phyloP scores from a whole-genome alignment of 2,329 filamentous ascomycete species.

The Dothideomycetes sp. region DNA sequence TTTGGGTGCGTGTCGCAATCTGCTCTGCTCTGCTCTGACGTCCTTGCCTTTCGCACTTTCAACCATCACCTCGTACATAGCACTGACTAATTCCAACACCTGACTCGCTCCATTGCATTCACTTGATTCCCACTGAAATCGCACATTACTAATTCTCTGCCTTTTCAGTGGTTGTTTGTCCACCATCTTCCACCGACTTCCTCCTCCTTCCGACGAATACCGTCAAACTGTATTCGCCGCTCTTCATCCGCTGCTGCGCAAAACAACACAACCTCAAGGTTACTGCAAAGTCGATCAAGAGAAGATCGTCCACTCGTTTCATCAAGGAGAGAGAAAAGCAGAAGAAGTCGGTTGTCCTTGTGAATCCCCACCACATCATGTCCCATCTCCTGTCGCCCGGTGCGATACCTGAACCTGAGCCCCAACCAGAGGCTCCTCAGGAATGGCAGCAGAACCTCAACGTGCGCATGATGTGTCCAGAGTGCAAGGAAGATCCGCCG shows the following conservation, averaged over 20 bases:
- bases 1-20: constrained; percentile 8
- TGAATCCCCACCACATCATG: constrained; percentile 20
- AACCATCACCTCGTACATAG: background rate
- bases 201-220: constrained; percentile 13
- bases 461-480: constrained; percentile 72
- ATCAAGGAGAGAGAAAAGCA: constrained; percentile 12
- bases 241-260: constrained; percentile 47
- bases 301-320: constrained; percentile 28
- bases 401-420: constrained; percentile 29
- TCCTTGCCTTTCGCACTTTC: constrained; percentile 11
- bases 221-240: constrained; percentile 62
- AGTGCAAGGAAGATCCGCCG: constrained; percentile 86
- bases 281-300: constrained; percentile 33
- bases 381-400: constrained; percentile 31
- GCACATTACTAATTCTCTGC: background rate
- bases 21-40: constrained; percentile 11
- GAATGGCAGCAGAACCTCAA: constrained; percentile 76
- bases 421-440: constrained; percentile 24
- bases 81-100: no score
- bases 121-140: background rate
- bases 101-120: background rate
- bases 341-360: constrained; percentile 11
- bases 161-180: background rate
- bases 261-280: constrained; percentile 35
- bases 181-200: no score